Base-by-base conservation (phyloP, 495 filamentous ascomycete genomes). In the Aspergillus bertholletiae region DNA sequence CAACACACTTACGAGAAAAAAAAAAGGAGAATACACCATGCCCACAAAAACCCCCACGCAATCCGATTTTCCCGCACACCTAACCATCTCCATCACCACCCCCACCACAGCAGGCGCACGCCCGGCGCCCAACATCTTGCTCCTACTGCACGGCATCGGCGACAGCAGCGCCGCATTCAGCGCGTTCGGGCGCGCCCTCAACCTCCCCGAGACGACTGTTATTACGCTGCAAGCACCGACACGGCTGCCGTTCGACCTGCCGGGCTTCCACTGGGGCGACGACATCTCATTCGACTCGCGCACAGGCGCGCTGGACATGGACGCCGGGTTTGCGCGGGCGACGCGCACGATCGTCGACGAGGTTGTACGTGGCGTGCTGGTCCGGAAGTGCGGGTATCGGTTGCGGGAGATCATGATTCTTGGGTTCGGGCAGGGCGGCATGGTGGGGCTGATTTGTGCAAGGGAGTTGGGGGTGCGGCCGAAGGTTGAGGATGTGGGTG, bases 241-340 rank as follows among this genome's bases (percentile, higher is more conserved):
- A n/a, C 82, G 83, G 0, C 72, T 97, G 3, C 91, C 92, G 7
- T 82, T 90, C 47, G 77, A 86, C 24, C 72, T 92, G 0, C 77
- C 82, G 12, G 90, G 89, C 21, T 97, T 84, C 65, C 91, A 97
- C 71, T 97, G 92, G 93, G 92, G 92, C 47, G 89, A 97, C 67
- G 93, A 98, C 64, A 69, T 98, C 28, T 63, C 78, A 2, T 83
- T 96, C 46, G 83, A 88, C 48, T 60, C 67, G 43, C 59, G 71
- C 2, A 80, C 76, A 2, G 88, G 87, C 1, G 80, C 77, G 0
- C 72, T 96, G 28, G 90, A 96, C 43, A 74, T 85, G 22, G 93
- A 96, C 61, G 83, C 88, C 0, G 91, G 92, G 0, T 93, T 96
- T 59, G 66, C 71, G 18, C 78, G 75, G 12, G 73, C 84, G 0